These are phyloP conservation scores for Salicornia ramosissima DNA, from an alignment of 148 eudicot species.

Conservation along the genomic window DNA sequence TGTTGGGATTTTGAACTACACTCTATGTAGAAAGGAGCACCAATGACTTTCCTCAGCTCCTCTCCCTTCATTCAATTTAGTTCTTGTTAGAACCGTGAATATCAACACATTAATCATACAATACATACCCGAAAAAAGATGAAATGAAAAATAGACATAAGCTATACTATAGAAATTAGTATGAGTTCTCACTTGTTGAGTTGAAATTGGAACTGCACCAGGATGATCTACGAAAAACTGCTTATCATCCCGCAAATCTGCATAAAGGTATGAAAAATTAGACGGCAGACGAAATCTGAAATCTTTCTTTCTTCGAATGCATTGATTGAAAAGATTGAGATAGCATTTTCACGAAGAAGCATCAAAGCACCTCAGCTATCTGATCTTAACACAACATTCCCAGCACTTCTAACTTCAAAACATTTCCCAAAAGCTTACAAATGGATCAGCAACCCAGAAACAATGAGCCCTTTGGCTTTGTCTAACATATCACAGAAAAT, in stretches of 20 bases:
- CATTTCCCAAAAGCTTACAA: not conserved
- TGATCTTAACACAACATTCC: not conserved
- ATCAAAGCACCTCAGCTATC: not conserved
- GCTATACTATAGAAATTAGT: not conserved
- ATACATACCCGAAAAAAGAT: too few species aligned
- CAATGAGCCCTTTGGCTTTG: not conserved
- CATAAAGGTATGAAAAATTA: not conserved
- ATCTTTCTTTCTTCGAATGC: not conserved
- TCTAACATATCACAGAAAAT: too few species aligned
- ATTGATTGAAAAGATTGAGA: not conserved
- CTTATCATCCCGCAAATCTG: slow-evolving; percentile 89
- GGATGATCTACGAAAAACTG: slow-evolving; percentile 75
- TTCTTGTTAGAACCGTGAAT: not conserved
- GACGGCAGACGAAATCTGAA: not conserved
- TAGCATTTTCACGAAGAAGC: not conserved
- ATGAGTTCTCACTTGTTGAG: slow-evolving; percentile 52
- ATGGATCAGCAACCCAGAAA: not conserved
- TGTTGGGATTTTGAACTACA: slow-evolving; percentile 86
- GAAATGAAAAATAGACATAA: not conserved
- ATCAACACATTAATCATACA: not conserved
- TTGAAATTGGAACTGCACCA: slow-evolving; percentile 68
- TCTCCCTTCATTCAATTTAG: slow-evolving; percentile 53
- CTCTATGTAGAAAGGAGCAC: slow-evolving; percentile 70
- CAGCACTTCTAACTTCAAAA: not conserved
- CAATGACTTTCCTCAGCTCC: slow-evolving; percentile 62